Evolutionary conservation across 495 filamentous ascomycete genomes (phyloP).

Genomic region (Trichoderma virens): DNA sequence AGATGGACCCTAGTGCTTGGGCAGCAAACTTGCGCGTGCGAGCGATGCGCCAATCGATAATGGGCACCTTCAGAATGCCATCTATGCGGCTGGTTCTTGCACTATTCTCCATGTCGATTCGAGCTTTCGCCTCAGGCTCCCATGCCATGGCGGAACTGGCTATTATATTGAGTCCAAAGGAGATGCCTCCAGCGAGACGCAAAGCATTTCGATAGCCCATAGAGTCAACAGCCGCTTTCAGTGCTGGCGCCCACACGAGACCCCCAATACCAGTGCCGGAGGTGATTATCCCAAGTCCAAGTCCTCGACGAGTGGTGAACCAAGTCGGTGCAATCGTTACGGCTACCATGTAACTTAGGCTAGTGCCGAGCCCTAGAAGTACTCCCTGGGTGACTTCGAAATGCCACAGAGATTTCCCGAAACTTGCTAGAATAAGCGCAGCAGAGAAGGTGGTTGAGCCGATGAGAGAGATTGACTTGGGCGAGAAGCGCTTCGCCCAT

Average conservation of each 20-base stretch:
- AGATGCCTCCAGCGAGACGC: conserved; percentile 29
- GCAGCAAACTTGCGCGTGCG: conserved; percentile 27
- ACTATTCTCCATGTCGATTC: not conserved
- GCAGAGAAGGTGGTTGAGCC: conserved; percentile 25
- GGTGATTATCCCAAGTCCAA: conserved; percentile 67
- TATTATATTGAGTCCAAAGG: conserved; percentile 21
- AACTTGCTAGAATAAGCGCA: conserved; percentile 58
- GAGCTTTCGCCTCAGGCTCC: conserved; percentile 20
- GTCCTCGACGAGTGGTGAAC: conserved; percentile 61
- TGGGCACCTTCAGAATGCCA: conserved; percentile 17
- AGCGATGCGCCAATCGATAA: conserved; percentile 26
- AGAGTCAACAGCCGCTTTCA: conserved; percentile 20
- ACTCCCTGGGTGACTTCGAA: conserved; percentile 70
- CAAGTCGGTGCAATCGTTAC: conserved; percentile 72
- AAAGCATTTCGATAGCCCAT: conserved; percentile 35
- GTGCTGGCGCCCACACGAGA: conserved; percentile 42
- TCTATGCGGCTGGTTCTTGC: not conserved
- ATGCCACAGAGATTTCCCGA: conserved; percentile 62
- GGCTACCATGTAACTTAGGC: conserved; percentile 66
- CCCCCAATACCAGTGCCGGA: conserved; percentile 70
- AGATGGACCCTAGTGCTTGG: conserved; percentile 24
- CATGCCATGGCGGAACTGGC: conserved; percentile 25
- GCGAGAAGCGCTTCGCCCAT: conserved; percentile 32
- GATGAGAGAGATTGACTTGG: conserved; percentile 28
- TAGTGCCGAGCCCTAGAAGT: conserved; percentile 67